phyloP scores from a whole-genome alignment of 306 rosid species.

The Geum urbanum region DNA sequence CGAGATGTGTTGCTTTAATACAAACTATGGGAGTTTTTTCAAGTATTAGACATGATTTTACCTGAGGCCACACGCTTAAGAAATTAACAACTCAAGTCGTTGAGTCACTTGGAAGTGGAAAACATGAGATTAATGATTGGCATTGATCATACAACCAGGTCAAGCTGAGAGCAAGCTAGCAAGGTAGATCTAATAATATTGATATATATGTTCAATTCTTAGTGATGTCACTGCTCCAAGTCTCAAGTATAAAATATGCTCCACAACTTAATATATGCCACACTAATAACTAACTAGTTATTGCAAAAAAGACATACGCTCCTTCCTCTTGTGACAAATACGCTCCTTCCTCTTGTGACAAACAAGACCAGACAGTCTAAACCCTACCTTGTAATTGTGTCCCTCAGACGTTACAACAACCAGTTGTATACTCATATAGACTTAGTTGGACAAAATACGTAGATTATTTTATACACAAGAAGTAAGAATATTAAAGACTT shows the following conservation, averaged over 20 bases:
- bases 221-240: slow-evolving; percentile 13
- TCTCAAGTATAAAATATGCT: slow-evolving; percentile 9
- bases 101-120: neutral
- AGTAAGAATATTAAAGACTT: neutral
- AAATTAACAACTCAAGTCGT: too few relatives aligned
- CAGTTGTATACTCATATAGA: neutral
- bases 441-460: neutral
- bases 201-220: slow-evolving; percentile 6
- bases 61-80: too few relatives aligned
- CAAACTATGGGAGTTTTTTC: too few relatives aligned
- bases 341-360: neutral
- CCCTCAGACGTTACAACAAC: neutral
- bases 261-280: neutral
- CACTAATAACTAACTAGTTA: slow-evolving; percentile 3
- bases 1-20: too few relatives aligned
- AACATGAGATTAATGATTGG: neutral
- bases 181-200: slow-evolving; percentile 12
- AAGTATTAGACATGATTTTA: too few relatives aligned
- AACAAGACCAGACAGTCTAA: slow-evolving; percentile 7
- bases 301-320: slow-evolving; percentile 3
- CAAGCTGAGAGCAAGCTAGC: neutral
- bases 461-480: neutral
- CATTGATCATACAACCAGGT: neutral
- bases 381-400: slow-evolving; percentile 1
- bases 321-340: neutral